Base-by-base conservation (phyloP, 306 rosid species). In the Abrus pulchellus region DNA sequence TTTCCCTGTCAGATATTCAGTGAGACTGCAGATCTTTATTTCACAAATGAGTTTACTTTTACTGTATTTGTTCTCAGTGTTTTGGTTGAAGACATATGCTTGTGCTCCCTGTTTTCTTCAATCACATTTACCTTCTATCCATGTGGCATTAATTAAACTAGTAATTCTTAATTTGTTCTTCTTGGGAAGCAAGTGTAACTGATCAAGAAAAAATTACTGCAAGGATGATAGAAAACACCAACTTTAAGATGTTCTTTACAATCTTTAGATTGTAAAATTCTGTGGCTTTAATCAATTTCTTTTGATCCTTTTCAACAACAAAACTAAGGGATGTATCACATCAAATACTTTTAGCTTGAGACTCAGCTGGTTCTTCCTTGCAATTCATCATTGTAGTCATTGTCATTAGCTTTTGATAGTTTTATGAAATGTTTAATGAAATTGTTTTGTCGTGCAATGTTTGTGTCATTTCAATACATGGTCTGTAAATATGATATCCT, bases 401-500 rank as follows among this genome's bases (percentile, higher is more conserved):
- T 67, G 29, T 10, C 45, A 38, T 44, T 72, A n/a, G 1, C 48
- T 14, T 47, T 40, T 48, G 54, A 14, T 27, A 12, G 62, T 61
- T 55, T 38, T 5, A 28, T 79, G 67, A 54, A 65, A 20, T 70
- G 32, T 68, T 68, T 20, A 28, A 44, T 83, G 61, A 45, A 62
- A 34, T 34, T 77, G 68, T 77, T 78, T 61, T 77, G 60, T 52
- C 38, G 30, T 83, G 43, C 61, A 29, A 68, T 27, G 40, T 14
- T 13, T 8, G 10, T 43, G 32, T 64, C 38, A 2, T 62, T 34
- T 41, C 60, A 60, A 76, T 59, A 62, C 28, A 29, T 34, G 9
- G 64, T 49, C 45, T 20, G 61, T 49, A 11, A 11, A 59, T 68
- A 40, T 64, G 54, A 27, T 53, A 48, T 71, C 36, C 38, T 68